Base-by-base conservation (phyloP, 2,329 filamentous ascomycete genomes). In the Epichloe typhina region DNA sequence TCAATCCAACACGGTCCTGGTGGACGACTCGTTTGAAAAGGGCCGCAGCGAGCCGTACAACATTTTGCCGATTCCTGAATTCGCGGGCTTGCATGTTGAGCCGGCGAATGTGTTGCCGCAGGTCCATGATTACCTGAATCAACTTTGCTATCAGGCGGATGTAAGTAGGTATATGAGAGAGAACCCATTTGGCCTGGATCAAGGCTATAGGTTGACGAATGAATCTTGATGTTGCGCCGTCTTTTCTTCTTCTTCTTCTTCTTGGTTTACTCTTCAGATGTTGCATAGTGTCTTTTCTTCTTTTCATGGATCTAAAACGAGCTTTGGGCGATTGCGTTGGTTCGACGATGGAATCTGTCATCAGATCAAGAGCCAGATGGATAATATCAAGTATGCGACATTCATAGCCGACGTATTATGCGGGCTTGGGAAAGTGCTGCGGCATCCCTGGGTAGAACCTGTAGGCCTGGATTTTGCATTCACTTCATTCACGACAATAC, bases 21-120 rank as follows among this genome's bases (percentile, higher is more conserved):
- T 97, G 39, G 93, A 98, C 58, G 93, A 97, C 67, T 87, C 83
- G 33, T 59, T 68, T 1, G 76, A 90, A 60, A 98, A 97, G 71
- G 90, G 84, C 0, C 74, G 79, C 26, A 83, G 77, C 50, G 88
- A 98, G 65, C 93, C 93, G 1, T 79, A 80, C 68, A 97, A 97
- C 59, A 74, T 93, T 21, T 68, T 97, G 9, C 72, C 82, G 56
- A 76, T 97, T 21, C 86, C 89, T 1, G 88, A 94, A 66, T 96
- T 93, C 61, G 64, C 66, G 2, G 79, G 75, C 12, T 53, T 72
- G 37, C 42, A 53, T 2, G 53, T 60, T 6, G 75, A 79, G 59
- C 43, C 56, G 1, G 61, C 62, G 2, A 57, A 68, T 41, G 69
- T 83, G 8, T 61, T 84, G 47, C 75, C 75, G 0, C 72, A 76